Evolutionary conservation across 208 protist species (phyloP), one percentile per base, ranked within the genome.

Genomic region (Wallacemonas sp.): DNA sequence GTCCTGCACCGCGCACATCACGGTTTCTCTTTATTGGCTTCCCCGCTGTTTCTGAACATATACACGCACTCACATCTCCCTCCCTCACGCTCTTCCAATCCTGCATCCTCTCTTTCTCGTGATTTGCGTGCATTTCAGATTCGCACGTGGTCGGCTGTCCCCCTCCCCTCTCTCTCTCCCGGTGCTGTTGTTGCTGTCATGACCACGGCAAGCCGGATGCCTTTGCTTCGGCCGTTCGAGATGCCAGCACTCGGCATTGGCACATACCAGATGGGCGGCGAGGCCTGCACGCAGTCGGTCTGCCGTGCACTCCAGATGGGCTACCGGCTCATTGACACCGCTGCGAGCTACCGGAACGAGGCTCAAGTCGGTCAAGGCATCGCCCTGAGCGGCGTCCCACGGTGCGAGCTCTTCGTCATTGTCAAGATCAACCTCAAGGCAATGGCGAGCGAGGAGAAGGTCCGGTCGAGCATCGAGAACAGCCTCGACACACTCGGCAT

Each of bases 241-340:
- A 73, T 94, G 25, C 85, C 88, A 0, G 76, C 81, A 7, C 68
- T 93, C 31, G 91, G 91, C 36, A 76, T 94, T 36, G 91, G 90
- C 44, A 96, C 90, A 8, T 93, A 93, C 65, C 76, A 92, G 67
- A 78, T 96, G 12, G 70, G 79, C 26, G 87, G 87, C 7, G 79
- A 87, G 14, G 79, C 65, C 23, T 93, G 87, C 46, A 54, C 68
- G 32, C 39, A 45, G 2, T 79, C 84, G 0, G 91, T 96, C 1
- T 28, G 61, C 8, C 23, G 49, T 0, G 87, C 86, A 8, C 70
- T 96, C 31, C 67, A 74, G 44, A 55, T 80, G 23, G 91, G 91
- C 39, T 94, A 86, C 65, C 87, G 91, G 12, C 82, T 92, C 3
- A 74, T 96, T 50, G 91, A 96, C 76, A 96, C 91, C 12, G 91